Evolutionary conservation across 163 green algal species (phyloP).

Genomic region (Coccomyxa subellipsoidea): DNA sequence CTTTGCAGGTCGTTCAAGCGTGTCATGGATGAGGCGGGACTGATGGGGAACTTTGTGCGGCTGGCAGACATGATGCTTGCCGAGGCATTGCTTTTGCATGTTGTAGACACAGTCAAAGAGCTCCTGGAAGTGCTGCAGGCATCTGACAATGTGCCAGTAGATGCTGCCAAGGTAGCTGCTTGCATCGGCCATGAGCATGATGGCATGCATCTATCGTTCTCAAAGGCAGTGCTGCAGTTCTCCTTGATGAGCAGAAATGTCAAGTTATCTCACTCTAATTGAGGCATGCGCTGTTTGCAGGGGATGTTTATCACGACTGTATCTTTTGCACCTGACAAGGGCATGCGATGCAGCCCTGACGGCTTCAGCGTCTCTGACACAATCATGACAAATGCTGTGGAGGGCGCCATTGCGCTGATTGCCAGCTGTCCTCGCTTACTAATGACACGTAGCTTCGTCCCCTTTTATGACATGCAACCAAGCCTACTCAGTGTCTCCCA

Average conservation of each 20-base stretch:
- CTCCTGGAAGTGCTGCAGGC: neutral
- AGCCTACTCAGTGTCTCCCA: neutral
- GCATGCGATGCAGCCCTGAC: neutral
- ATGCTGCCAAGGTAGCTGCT: neutral
- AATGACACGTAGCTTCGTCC: neutral
- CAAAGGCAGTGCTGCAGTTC: no score
- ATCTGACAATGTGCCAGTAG: neutral
- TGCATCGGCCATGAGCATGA: no score
- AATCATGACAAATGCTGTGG: neutral
- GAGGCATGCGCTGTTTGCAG: neutral
- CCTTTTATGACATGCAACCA: neutral
- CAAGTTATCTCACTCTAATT: no score
- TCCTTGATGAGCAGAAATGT: no score
- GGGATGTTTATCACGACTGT: neutral
- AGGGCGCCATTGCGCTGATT: neutral
- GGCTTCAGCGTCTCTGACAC: neutral
- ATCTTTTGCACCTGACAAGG: neutral
- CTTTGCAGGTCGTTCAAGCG: conserved; percentile 61
- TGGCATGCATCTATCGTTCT: no score
- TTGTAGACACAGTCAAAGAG: conserved; percentile 29
- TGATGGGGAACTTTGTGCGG: conserved; percentile 76
- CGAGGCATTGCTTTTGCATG: conserved; percentile 49
- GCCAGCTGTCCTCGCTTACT: neutral
- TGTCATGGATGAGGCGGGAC: conserved; percentile 71
- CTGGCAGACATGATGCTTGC: conserved; percentile 81